Evolutionary conservation across 164 flowering plant species (phyloP).

Genomic region (Vitis vinifera): DNA sequence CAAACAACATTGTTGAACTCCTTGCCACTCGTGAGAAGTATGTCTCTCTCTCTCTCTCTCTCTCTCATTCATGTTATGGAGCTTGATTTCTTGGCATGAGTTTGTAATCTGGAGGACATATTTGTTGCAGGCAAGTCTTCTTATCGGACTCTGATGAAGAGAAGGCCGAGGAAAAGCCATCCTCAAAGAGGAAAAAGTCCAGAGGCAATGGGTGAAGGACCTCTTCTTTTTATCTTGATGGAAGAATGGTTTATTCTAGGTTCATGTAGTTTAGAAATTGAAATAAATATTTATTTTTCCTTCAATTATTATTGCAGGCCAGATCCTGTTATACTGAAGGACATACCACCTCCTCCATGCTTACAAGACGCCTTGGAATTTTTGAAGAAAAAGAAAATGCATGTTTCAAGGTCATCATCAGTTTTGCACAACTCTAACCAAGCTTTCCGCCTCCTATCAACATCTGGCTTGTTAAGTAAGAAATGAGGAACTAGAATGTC

Average conservation of each 20-base stretch:
- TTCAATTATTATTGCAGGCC: slow-evolving; percentile 42
- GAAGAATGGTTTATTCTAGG: too few relatives aligned
- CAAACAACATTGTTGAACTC: slow-evolving; percentile 59
- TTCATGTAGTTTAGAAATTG: too few relatives aligned
- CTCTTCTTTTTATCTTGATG: background rate
- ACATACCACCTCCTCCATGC: slow-evolving; percentile 65
- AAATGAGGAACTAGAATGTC: background rate
- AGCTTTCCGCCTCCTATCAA: slow-evolving; percentile 73
- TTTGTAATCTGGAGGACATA: background rate
- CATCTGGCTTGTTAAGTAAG: slow-evolving; percentile 44
- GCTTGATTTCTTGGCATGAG: background rate
- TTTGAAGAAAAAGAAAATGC: slow-evolving; percentile 72
- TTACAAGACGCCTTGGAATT: slow-evolving; percentile 68
- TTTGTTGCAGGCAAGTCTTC: slow-evolving; percentile 61
- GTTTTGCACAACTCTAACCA: slow-evolving; percentile 76
- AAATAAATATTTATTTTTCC: background rate
- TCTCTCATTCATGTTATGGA: background rate
- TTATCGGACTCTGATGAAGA: slow-evolving; percentile 78
- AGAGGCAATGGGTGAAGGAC: slow-evolving; percentile 54
- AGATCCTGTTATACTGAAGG: slow-evolving; percentile 59
- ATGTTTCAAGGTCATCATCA: slow-evolving; percentile 69
- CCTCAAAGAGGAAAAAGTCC: slow-evolving; percentile 45
- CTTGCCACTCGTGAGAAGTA: slow-evolving; percentile 85
- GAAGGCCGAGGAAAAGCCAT: slow-evolving; percentile 31
- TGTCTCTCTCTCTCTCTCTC: slow-evolving; percentile 1